Percentiles rank a stretch among this genome's conserved stretches.
Conservation (phyloP, 768 basidiomycete species). For the Ephemerocybe angulata region DNA sequence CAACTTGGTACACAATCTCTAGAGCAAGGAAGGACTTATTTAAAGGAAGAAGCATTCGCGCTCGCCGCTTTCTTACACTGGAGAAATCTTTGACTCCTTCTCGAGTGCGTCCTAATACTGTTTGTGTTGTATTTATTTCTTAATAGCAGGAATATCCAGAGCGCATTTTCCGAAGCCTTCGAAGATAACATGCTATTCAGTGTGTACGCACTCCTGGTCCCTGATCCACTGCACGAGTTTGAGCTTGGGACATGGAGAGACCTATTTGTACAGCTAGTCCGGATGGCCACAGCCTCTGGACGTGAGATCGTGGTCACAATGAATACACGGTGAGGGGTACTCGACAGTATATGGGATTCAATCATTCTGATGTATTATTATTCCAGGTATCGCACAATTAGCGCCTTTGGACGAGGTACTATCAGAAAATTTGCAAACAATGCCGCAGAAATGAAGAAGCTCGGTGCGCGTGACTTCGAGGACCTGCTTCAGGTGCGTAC, state of each 20-base stretch:
- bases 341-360: neutral
- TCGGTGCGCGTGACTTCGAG: neutral
- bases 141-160: no score
- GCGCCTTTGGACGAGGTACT: neutral
- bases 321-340: neutral
- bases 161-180: neutral
- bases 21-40: neutral
- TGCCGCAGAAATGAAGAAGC: neutral
- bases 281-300: conserved; percentile 17
- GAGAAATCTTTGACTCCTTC: neutral
- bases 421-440: neutral
- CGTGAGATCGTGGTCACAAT: neutral
- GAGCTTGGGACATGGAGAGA: conserved; percentile 37
- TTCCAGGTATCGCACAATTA: conserved; percentile 11
- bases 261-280: conserved; percentile 31
- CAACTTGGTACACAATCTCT: neutral
- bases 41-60: neutral
- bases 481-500: neutral
- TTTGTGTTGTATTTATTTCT: no score
- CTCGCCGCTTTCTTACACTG: neutral
- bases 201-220: conserved; percentile 23
- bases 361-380: neutral
- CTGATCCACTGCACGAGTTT: conserved; percentile 37
- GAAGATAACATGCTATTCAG: neutral
- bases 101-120: neutral